Conservation (phyloP, 257 asterid species). For the Rubia yunnanensis region DNA sequence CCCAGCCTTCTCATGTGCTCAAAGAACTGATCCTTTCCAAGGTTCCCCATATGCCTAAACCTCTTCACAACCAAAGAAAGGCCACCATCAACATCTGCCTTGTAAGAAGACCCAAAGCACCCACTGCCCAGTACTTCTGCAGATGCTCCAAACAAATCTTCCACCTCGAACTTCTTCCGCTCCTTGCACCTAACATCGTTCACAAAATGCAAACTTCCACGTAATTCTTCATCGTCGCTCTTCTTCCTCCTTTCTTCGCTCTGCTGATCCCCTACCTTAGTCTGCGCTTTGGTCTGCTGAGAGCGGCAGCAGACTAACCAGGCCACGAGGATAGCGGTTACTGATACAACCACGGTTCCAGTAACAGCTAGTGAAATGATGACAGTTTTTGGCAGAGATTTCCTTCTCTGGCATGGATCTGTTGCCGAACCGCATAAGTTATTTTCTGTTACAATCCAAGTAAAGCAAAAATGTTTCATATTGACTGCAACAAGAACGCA, state of each 20-base stretch:
- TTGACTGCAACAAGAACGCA: too few relatives aligned
- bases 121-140: slow-evolving; percentile 67
- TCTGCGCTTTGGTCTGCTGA: background rate
- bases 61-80: slow-evolving; percentile 42
- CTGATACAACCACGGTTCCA: slow-evolving; percentile 17
- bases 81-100: slow-evolving; percentile 39
- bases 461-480: too few relatives aligned
- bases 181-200: slow-evolving; percentile 12
- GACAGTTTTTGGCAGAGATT: slow-evolving; percentile 15
- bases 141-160: slow-evolving; percentile 54
- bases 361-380: slow-evolving; percentile 21
- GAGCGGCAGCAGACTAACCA: slow-evolving; percentile 14
- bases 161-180: slow-evolving; percentile 43
- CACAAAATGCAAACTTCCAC: slow-evolving; percentile 39
- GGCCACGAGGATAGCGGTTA: slow-evolving; percentile 13
- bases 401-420: slow-evolving; percentile 35
- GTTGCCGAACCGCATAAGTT: slow-evolving; percentile 54
- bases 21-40: slow-evolving; percentile 42
- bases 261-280: background rate
- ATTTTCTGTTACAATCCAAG: slow-evolving; percentile 58
- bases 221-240: slow-evolving; percentile 23
- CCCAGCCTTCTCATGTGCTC: slow-evolving; percentile 51
- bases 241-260: slow-evolving; percentile 2
- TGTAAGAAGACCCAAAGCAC: slow-evolving; percentile 63
- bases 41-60: slow-evolving; percentile 40